Base-by-base conservation (phyloP, 2,329 filamentous ascomycete species). In the Chalara sp. region DNA sequence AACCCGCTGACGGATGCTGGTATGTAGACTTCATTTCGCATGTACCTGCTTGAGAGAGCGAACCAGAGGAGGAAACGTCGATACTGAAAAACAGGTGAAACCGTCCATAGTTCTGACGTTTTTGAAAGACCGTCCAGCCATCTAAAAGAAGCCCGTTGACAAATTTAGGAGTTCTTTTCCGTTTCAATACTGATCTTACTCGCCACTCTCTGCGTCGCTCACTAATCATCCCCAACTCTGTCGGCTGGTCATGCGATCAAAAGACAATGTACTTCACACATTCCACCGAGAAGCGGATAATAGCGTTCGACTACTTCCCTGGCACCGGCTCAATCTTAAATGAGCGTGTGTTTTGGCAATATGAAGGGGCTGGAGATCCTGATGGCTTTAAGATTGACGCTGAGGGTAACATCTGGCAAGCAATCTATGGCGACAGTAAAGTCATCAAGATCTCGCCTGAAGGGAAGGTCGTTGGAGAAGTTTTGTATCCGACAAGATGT, bases 331-430 rank as follows among this genome's bases (percentile, higher is more conserved):
- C 70, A n/a, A 74, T 89, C 48, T 78, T 76, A 52, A 84, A 87
- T 67, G 78, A 81, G 62, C 81, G 86, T 50, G 72, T 84, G 37
- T 89, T 90, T 70, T 66, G 90, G 71, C 72, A 77, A 51, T 81
- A 90, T 63, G 75, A 79, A 4, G 79, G 79, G 1, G 67, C 76
- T 30, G 84, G 84, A 45, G 80, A 81, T 55, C 89, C 89, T 1
- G 91, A 96, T 68, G 91, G 91, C 2, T 91, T 92, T 69, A 84
- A 85, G 55, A 79, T 95, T 62, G 91, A 96, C 64, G 79, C 77
- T 42, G 81, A 95, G 49, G 90, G 89, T n/a, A 85, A 86, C 70
- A 76, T 96, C 62, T 96, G 92, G 91, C 84, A 87, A 54, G 87
- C 89, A 6, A 75, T 93, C n/a, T 93, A 89, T 64, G 89, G 89